phyloP scores from a whole-genome alignment of 2,329 filamentous ascomycete genomes.

The Penicillium palitans region DNA sequence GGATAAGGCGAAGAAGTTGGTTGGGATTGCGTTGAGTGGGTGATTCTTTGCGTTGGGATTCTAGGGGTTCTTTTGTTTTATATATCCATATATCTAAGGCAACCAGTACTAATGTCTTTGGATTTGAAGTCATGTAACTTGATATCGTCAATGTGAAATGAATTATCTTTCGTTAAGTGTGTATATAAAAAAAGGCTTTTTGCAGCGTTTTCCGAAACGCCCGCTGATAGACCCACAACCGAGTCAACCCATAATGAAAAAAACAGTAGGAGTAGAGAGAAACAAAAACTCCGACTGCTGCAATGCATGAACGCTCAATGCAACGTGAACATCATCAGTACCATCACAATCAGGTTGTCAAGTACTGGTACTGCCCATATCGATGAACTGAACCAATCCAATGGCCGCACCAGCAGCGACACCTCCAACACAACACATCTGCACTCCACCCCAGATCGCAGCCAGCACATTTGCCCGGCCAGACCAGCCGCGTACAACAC shows the following conservation, averaged over 20 bases:
- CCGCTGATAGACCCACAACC: not conserved
- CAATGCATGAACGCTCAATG: constrained; percentile 6
- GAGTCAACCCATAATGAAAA: not conserved
- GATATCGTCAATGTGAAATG: not conserved
- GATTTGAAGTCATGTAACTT: not conserved
- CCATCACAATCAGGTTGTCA: not conserved
- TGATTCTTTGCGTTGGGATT: constrained; percentile 7
- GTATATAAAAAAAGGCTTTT: not conserved
- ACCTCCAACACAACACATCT: constrained; percentile 66
- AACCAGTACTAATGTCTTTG: not conserved
- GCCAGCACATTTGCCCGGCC: constrained; percentile 51
- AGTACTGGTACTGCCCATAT: constrained; percentile 31
- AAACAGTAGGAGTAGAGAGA: not conserved
- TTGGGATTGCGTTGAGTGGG: constrained; percentile 61
- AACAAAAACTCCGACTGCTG: not conserved
- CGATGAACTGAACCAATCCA: constrained; percentile 60
- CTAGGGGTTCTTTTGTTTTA: not conserved
- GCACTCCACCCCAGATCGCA: constrained; percentile 60
- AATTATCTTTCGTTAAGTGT: not conserved
- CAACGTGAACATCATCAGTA: not conserved
- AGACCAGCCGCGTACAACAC: constrained; percentile 48
- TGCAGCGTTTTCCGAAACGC: not conserved
- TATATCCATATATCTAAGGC: not conserved
- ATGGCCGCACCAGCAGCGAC: constrained; percentile 67
- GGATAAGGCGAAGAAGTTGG: constrained; percentile 61